These are phyloP conservation scores for Mortierella sp. DNA, from an alignment of 371 early-diverging fungal genomes.

Conservation along the genomic window DNA sequence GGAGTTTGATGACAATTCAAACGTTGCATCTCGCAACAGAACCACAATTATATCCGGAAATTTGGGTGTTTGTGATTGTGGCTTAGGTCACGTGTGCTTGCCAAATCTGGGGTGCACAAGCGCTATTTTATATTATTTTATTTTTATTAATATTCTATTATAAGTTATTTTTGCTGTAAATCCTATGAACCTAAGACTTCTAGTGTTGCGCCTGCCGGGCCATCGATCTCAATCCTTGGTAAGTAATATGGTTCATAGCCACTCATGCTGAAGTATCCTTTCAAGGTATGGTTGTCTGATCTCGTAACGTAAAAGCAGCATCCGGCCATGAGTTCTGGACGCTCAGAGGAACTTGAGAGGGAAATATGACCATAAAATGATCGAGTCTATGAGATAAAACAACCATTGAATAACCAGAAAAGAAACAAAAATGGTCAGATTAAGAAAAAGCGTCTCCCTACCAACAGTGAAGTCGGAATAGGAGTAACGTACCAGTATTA, in stretches of 20 bases:
- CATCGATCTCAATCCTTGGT: slow-evolving; percentile 2
- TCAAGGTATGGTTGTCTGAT: slow-evolving; percentile 3
- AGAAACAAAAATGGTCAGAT: too few species aligned
- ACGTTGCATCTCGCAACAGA: slow-evolving; percentile 4
- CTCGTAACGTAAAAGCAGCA: neutral
- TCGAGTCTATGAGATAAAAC: neutral
- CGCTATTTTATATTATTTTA: too few species aligned
- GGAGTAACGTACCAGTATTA: too few species aligned
- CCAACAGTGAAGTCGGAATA: too few species aligned
- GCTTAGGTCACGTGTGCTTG: neutral
- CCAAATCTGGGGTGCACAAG: too few species aligned
- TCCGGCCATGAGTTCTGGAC: neutral
- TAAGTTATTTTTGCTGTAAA: too few species aligned
- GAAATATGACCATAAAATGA: slow-evolving; percentile 10
- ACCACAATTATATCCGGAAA: neutral
- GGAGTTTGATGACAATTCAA: slow-evolving; percentile 2
- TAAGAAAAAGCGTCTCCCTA: too few species aligned
- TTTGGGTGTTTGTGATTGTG: slow-evolving; percentile 13
- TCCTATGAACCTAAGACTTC: neutral
- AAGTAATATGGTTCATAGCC: neutral
- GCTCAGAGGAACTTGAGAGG: neutral
- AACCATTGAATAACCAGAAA: too few species aligned
- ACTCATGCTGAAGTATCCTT: neutral
- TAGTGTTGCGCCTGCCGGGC: neutral
- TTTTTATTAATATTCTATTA: too few species aligned